Evolutionary conservation across 139 green algal species (phyloP).

Genomic region (Micractinium sp.): DNA sequence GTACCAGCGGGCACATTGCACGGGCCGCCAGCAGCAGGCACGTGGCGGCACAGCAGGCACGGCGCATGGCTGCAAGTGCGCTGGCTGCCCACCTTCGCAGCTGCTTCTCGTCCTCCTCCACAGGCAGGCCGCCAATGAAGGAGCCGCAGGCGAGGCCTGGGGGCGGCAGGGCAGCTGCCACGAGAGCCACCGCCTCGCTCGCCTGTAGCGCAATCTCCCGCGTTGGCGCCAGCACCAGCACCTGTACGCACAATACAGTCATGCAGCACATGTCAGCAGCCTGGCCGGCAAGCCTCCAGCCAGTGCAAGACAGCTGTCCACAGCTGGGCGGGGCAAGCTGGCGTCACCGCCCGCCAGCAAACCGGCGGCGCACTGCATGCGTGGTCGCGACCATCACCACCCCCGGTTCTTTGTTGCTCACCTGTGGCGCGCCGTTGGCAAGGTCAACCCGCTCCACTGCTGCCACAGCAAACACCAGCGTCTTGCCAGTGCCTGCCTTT

Average conservation of each 20-base stretch:
- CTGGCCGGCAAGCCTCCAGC: no score
- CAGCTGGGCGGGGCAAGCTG: no score
- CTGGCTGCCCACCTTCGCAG: conserved; percentile 50
- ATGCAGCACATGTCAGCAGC: no score
- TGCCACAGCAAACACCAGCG: conserved; percentile 73
- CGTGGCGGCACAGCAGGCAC: no score
- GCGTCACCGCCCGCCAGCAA: no score
- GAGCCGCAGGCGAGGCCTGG: conserved; percentile 41
- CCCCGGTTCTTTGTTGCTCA: conserved; percentile 32
- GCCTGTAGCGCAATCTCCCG: conserved; percentile 85
- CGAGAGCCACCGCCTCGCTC: conserved; percentile 51
- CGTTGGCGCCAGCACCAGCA: conserved; percentile 81
- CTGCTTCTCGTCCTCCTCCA: conserved; percentile 67
- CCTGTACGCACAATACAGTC: conserved; percentile 53
- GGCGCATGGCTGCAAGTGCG: no score
- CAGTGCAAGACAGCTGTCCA: no score
- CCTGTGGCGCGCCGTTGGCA: conserved; percentile 53
- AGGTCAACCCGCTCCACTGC: conserved; percentile 60
- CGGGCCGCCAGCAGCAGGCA: no score
- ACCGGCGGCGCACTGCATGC: not conserved
- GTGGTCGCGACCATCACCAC: not conserved
- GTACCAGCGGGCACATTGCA: no score
- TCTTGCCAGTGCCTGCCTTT: conserved; percentile 91
- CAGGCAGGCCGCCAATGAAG: conserved; percentile 75
- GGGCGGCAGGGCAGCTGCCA: conserved; percentile 42